Percentiles rank a stretch among this genome's conserved stretches.
phyloP scores from a whole-genome alignment of 148 eudicot genomes.

The Suaeda aralocaspica region DNA sequence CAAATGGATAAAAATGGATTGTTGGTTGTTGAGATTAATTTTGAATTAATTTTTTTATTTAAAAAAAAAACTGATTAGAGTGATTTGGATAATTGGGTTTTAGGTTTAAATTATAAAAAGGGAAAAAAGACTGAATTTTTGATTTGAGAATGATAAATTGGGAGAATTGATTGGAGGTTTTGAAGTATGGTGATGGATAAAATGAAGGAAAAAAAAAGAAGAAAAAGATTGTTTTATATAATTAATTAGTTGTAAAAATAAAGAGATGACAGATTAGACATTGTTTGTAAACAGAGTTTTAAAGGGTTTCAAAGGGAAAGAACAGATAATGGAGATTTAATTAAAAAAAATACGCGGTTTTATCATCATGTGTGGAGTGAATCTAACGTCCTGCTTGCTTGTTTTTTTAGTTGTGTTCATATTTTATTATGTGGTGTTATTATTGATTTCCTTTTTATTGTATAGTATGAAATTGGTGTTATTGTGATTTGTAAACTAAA shows the following conservation, averaged over 20 bases:
- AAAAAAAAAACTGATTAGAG: no score
- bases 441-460: no score
- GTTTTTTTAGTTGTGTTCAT: not conserved
- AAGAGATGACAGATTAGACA: not conserved
- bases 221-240: not conserved
- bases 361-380: conserved; percentile 7
- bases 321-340: no score
- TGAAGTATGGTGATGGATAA: not conserved
- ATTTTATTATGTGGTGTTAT: not conserved
- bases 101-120: no score
- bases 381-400: conserved; percentile 13
- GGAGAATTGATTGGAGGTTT: no score
- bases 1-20: not conserved
- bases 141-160: no score
- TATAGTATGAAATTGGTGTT: no score
- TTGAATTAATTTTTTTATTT: not conserved
- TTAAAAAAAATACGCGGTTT: not conserved
- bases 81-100: no score
- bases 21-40: conserved; percentile 1
- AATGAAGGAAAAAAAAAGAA: no score
- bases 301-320: not conserved
- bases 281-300: not conserved
- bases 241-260: not conserved
- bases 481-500: no score
- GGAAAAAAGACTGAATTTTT: no score